These are phyloP conservation scores for Alternaria gaisen DNA, from an alignment of 2,329 filamentous ascomycete species.

Conservation along the genomic window DNA sequence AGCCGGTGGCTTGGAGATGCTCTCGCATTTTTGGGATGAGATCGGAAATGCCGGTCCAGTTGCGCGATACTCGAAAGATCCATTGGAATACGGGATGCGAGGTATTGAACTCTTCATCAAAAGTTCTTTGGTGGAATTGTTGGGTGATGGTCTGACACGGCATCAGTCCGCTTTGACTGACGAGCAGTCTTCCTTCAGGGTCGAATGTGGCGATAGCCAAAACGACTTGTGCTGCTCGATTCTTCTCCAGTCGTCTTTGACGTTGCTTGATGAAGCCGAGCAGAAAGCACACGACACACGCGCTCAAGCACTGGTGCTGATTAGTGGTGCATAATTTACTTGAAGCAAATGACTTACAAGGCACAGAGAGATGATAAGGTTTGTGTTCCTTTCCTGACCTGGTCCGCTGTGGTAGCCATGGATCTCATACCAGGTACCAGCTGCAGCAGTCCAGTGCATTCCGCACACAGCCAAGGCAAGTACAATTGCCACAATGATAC, in stretches of 20 bases:
- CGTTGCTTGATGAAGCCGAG: conserved; percentile 50
- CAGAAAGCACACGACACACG: conserved; percentile 50
- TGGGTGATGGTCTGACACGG: conserved; percentile 79
- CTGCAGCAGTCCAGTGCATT: conserved; percentile 86
- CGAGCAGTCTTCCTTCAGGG: conserved; percentile 70
- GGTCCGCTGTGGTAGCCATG: conserved; percentile 54
- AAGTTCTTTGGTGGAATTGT: conserved; percentile 61
- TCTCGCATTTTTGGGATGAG: conserved; percentile 76
- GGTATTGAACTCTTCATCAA: conserved; percentile 77
- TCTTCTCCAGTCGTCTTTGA: conserved; percentile 51
- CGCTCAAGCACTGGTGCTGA: conserved; percentile 48
- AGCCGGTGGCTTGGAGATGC: conserved; percentile 67
- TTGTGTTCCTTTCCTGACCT: conserved; percentile 64
- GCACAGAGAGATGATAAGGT: conserved; percentile 76
- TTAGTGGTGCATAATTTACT: conserved; percentile 74
- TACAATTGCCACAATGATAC: conserved; percentile 70
- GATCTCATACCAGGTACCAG: conserved; percentile 73
- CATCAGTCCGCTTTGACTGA: conserved; percentile 73
- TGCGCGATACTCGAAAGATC: conserved; percentile 82
- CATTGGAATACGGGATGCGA: conserved; percentile 84
- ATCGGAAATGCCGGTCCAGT: conserved; percentile 75
- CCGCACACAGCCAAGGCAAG: conserved; percentile 79
- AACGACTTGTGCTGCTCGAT: conserved; percentile 63
- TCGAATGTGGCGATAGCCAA: conserved; percentile 73
- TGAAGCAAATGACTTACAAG: conserved; percentile 61